Percentiles rank a stretch among this genome's conserved stretches.
phyloP scores from a whole-genome alignment of 345 rosid species.

The Populus tremula region DNA sequence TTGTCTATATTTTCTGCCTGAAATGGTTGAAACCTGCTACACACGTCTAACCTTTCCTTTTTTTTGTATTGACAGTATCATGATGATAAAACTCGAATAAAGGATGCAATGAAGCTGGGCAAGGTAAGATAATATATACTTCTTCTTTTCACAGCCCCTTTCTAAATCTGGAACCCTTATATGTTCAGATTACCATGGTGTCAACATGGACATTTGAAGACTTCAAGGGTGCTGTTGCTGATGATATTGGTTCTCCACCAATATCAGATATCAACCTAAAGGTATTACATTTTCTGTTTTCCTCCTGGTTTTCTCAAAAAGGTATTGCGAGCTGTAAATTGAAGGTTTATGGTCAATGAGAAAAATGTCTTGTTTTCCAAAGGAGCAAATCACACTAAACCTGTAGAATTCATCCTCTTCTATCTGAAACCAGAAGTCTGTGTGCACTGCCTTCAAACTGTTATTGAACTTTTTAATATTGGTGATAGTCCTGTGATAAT shows the following conservation, averaged over 20 bases:
- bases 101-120: constrained; percentile 72
- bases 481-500: no score
- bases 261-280: constrained; percentile 73
- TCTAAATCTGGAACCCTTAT: constrained; percentile 15
- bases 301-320: no score
- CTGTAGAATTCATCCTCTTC: no score
- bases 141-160: neutral
- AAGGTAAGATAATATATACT: constrained; percentile 45
- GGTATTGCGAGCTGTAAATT: no score
- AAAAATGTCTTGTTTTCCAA: no score
- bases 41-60: neutral
- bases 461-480: no score
- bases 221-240: constrained; percentile 60
- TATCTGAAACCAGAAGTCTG: no score
- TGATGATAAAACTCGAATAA: constrained; percentile 70
- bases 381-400: no score
- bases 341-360: no score
- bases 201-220: constrained; percentile 73
- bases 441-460: no score
- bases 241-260: constrained; percentile 44
- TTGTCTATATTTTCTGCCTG: neutral
- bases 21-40: neutral
- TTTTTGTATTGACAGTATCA: constrained; percentile 52
- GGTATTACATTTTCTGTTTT: constrained; percentile 40
- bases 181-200: constrained; percentile 49